These are phyloP conservation scores for Baudoinia panamericana DNA, from an alignment of 495 filamentous ascomycete genomes.

Conservation along the genomic window DNA sequence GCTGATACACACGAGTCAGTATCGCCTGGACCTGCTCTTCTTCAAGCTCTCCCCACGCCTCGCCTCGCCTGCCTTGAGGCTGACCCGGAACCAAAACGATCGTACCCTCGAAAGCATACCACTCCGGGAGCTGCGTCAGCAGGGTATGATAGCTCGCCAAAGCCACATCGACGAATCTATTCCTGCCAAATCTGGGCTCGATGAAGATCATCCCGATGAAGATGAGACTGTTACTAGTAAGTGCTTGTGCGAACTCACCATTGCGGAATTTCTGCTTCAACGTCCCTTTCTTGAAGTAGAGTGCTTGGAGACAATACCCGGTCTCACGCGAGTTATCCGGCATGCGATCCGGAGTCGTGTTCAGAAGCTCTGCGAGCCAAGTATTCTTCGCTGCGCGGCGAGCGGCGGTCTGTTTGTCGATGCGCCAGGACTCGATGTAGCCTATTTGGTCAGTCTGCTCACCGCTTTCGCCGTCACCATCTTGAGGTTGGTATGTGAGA, in stretches of 20 bases:
- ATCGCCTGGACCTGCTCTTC: neutral
- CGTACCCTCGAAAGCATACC: slow-evolving; percentile 4
- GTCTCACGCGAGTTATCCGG: neutral
- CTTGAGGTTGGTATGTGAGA: too few species aligned
- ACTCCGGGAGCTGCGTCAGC: slow-evolving; percentile 3
- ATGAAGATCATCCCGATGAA: slow-evolving; percentile 8
- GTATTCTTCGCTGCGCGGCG: neutral
- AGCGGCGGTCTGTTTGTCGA: slow-evolving; percentile 4
- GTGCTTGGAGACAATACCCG: neutral
- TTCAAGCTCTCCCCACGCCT: neutral
- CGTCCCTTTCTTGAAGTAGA: neutral
- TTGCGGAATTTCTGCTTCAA: neutral
- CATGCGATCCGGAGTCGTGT: neutral
- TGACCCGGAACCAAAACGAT: slow-evolving; percentile 2
- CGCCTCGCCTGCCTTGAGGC: neutral
- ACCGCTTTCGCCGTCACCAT: neutral
- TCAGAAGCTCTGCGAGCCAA: neutral
- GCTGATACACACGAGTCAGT: neutral
- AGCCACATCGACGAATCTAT: neutral
- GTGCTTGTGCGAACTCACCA: neutral
- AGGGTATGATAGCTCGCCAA: neutral
- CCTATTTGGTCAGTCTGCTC: neutral
- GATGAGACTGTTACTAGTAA: neutral
- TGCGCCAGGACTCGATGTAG: slow-evolving; percentile 5
- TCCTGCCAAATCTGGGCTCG: neutral